Conservation (phyloP, 495 filamentous ascomycete genomes). For the Echria macrotheca region DNA sequence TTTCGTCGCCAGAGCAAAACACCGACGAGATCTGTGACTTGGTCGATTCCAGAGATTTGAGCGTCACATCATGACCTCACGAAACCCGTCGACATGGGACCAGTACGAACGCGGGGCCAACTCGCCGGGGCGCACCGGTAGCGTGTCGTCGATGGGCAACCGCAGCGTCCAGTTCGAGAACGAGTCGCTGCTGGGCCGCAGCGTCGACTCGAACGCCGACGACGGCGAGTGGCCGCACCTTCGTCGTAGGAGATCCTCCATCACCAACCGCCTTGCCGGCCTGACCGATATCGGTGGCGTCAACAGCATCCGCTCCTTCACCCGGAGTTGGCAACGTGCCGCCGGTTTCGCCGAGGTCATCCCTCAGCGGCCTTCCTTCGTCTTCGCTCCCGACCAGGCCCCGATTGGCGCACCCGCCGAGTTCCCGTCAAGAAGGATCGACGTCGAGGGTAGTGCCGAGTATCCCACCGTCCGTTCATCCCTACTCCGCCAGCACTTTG, state of each 20-base stretch:
- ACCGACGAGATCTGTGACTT: background rate
- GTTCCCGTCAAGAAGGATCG: constrained; percentile 29
- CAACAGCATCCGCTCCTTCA: constrained; percentile 93
- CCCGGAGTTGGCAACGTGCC: constrained; percentile 88
- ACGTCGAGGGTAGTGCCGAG: constrained; percentile 30
- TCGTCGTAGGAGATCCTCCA: constrained; percentile 54
- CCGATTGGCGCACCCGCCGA: constrained; percentile 28
- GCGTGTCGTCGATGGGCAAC: constrained; percentile 30
- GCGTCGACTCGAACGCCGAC: constrained; percentile 19
- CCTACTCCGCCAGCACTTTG: constrained; percentile 36
- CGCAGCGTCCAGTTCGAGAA: constrained; percentile 34
- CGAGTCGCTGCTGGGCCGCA: constrained; percentile 36
- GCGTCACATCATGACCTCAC: constrained; percentile 23
- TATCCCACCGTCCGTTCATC: constrained; percentile 30
- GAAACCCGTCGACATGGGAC: constrained; percentile 50
- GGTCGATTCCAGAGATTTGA: background rate
- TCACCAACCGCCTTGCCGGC: constrained; percentile 63
- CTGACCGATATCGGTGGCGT: constrained; percentile 79
- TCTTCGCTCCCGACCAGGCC: constrained; percentile 47
- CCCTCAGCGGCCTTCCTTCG: constrained; percentile 66
- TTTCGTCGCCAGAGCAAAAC: no score
- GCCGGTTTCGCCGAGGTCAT: constrained; percentile 83
- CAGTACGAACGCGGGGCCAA: constrained; percentile 35
- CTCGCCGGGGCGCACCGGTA: constrained; percentile 30
- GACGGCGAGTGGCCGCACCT: constrained; percentile 32